Evolutionary conservation across 2,329 filamentous ascomycete species (phyloP).

Genomic region (Coleophoma crateriformis): DNA sequence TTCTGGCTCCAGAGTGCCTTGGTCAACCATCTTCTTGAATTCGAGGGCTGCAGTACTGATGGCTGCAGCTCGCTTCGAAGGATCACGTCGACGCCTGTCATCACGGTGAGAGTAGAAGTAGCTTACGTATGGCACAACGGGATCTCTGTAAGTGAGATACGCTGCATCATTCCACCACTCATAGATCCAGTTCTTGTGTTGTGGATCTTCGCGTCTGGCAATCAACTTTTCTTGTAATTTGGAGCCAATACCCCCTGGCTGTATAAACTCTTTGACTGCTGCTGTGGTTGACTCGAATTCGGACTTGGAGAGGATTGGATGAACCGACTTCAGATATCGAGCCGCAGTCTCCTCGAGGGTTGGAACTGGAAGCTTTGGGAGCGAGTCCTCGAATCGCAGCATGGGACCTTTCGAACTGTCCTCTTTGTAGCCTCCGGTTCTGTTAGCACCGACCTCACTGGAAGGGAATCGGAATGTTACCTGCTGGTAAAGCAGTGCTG

Average conservation of each 20-base stretch:
- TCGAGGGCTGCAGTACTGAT: constrained; percentile 80
- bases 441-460: constrained; percentile 8
- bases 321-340: constrained; percentile 75
- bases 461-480: constrained; percentile 28
- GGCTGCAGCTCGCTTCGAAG: constrained; percentile 87
- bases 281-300: constrained; percentile 72
- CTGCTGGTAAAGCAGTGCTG: constrained; percentile 47
- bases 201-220: constrained; percentile 72
- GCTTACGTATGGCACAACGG: constrained; percentile 94
- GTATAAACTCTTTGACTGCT: constrained; percentile 82
- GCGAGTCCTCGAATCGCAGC: constrained; percentile 82
- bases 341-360: constrained; percentile 76
- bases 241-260: constrained; percentile 77
- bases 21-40: constrained; percentile 91
- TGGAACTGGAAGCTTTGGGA: constrained; percentile 73
- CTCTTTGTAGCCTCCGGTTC: constrained; percentile 64
- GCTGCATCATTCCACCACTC: constrained; percentile 98
- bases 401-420: constrained; percentile 74
- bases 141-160: constrained; percentile 90
- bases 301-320: constrained; percentile 62
- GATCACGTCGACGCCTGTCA: constrained; percentile 80
- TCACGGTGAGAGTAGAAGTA: constrained; percentile 99
- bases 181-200: constrained; percentile 86
- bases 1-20: constrained; percentile 81
- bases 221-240: constrained; percentile 84